Base-by-base conservation (phyloP, 495 filamentous ascomycete species). In the Xylaria sp. region DNA sequence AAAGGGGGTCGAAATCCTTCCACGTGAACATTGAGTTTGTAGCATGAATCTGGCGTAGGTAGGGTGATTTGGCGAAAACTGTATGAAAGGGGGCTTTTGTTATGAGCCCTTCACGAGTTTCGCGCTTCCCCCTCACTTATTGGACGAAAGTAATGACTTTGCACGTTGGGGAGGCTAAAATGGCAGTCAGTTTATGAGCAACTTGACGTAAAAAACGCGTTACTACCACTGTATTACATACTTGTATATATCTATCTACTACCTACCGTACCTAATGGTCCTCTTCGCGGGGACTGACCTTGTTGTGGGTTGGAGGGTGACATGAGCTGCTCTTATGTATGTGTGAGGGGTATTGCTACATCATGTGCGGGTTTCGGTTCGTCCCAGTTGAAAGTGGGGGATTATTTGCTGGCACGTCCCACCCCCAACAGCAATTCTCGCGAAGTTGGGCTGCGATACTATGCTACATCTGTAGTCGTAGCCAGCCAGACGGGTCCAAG, bases 191-290 rank as follows among this genome's bases (percentile, higher is more conserved):
- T 41, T 43, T 33, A 50, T 35, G 46, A 62, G 40, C 55, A 62
- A 62, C 29, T 21, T 37, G 53, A 59, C 57, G 31, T 3, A 59
- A 29, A 58, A 21, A 41, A 46, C 33, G 33, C 43, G 57, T 40
- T 37, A 52, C 7, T 58, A 58, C 67, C 17, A 69, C 67, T 62
- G 55, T 61, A 61, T 33, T 58, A 69, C 44, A 43, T 50, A 69
- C 35, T 21, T 69, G 52, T 62, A 69, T 69, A 69, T 69, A 61
- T 68, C 55, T 41, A 68, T 37, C 33, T 29, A 69, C 41, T 7
- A 46, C 57, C 53, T 35, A 35, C 53, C 14, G 33, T 46, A 31
- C 24, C 67, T 62, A 58, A 46, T 62, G 3, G 21, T 48, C 24
- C 67, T 46, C 67, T 37, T 17, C 14, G 11, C n/a, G 33, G 57